phyloP scores from a whole-genome alignment of 2,329 filamentous ascomycete genomes.

The Zarea fungicola region DNA sequence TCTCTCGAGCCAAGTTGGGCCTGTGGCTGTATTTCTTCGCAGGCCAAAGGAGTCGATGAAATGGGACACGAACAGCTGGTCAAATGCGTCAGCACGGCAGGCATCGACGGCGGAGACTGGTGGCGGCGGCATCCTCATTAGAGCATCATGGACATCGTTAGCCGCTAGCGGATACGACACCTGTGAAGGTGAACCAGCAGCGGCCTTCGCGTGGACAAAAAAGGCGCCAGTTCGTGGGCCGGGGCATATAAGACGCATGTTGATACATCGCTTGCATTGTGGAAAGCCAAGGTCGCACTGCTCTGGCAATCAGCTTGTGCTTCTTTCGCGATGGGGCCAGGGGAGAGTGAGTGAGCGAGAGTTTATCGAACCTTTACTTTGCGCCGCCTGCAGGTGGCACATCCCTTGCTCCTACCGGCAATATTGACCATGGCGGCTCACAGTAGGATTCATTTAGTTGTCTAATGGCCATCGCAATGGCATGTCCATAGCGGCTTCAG shows the following conservation, averaged over 20 bases:
- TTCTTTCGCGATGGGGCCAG: background rate
- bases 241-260: background rate
- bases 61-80: slow-evolving; percentile 8
- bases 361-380: slow-evolving; percentile 4
- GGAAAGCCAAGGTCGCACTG: slow-evolving; percentile 10
- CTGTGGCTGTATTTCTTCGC: background rate
- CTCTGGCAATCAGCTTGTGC: background rate
- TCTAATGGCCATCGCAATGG: background rate
- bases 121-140: background rate
- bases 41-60: slow-evolving; percentile 9
- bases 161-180: background rate
- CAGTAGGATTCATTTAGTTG: background rate
- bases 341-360: background rate
- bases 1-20: slow-evolving; percentile 2
- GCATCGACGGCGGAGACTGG: background rate
- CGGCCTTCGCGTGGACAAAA: slow-evolving; percentile 4
- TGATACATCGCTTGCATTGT: slow-evolving; percentile 1
- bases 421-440: slow-evolving; percentile 32
- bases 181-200: too few relatives aligned
- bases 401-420: slow-evolving; percentile 8
- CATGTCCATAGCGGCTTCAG: background rate
- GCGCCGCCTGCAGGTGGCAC: background rate
- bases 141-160: background rate
- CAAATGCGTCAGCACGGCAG: slow-evolving; percentile 3
- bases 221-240: slow-evolving; percentile 4